Evolutionary conservation across 192 early-diverging fungal species (phyloP).

Genomic region (Backusella liffmaniae): DNA sequence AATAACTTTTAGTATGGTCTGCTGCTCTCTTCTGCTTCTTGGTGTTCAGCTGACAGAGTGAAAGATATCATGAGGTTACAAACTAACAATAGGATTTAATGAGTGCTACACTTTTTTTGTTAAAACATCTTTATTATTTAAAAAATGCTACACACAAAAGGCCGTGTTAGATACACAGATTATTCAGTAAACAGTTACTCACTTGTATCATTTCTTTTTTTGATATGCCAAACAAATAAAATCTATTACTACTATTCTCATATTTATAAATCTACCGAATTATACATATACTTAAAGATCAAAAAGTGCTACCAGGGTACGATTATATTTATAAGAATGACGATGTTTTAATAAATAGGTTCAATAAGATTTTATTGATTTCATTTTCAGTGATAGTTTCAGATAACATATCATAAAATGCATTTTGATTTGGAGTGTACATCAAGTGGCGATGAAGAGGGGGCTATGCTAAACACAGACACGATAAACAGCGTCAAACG

Average conservation of each 20-base stretch:
- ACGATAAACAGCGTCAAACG: constrained; percentile 19
- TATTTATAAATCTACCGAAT: background rate
- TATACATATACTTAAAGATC: background rate
- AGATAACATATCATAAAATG: background rate
- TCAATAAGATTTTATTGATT: background rate
- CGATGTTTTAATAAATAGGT: background rate
- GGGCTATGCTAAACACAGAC: constrained; percentile 7
- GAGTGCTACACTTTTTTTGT: background rate
- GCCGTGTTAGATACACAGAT: background rate
- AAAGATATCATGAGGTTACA: background rate
- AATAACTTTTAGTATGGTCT: constrained; percentile 19
- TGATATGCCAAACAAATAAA: background rate
- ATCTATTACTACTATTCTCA: background rate
- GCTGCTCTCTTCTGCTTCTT: constrained; percentile 9
- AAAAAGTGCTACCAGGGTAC: too few relatives aligned
- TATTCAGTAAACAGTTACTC: background rate
- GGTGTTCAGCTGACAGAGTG: constrained; percentile 1
- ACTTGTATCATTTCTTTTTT: background rate
- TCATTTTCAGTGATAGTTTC: background rate
- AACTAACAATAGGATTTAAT: background rate
- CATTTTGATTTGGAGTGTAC: background rate
- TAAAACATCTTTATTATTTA: constrained; percentile 3
- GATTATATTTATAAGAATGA: background rate
- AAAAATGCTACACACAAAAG: constrained; percentile 6
- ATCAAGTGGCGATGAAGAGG: background rate